Base-by-base conservation (phyloP, 495 filamentous ascomycete genomes). In the Aspergillus funiculosus region DNA sequence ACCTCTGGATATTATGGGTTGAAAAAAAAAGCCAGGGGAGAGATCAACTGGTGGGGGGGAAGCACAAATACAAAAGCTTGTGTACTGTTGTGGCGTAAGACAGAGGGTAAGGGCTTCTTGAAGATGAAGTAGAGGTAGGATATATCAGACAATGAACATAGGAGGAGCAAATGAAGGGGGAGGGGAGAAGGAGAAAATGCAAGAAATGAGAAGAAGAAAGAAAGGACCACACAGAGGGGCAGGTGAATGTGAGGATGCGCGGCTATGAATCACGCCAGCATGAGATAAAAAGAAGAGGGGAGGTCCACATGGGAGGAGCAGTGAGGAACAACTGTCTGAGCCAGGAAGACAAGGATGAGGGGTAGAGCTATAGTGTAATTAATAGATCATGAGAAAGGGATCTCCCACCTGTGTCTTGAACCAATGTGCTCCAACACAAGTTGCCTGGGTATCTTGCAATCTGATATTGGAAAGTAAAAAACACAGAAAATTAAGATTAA, bases 361-460 rank as follows among this genome's bases (percentile, higher is more conserved):
- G 18, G 29, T 39, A 34, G 44, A 52, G 39, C 14, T 40, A 40
- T 35, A 39, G 24, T 29, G 42, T 27, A 36, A 35, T 32, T 32
- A 27, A 41, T 43, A 43, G 28, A 45, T n/a, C 29, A 45, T 24
- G 45, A 48, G 27, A 29, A 43, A 43, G 32, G 31, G 30, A 31
- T 38, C 39, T 44, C 41, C 48, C 48, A 47, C 44, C 44, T 47
- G 44, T 39, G 15, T 25, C 32, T 36, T 34, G 30, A 25, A 25
- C 34, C 34, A 46, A 46, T 38, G 36, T n/a, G 35, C 36, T 39
- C 20, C 26, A 39, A 32, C 30, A 6, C 27, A 34, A 34, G 13
- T 43, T 24, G 37, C 14, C 26, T 49, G 46, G 46, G 46, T 49
- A 49, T 49, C 42, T 41, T 34, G 46, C 24, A 24, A 44, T 8